Base-by-base conservation (phyloP, 768 basidiomycete species). In the Russula olivacea region DNA sequence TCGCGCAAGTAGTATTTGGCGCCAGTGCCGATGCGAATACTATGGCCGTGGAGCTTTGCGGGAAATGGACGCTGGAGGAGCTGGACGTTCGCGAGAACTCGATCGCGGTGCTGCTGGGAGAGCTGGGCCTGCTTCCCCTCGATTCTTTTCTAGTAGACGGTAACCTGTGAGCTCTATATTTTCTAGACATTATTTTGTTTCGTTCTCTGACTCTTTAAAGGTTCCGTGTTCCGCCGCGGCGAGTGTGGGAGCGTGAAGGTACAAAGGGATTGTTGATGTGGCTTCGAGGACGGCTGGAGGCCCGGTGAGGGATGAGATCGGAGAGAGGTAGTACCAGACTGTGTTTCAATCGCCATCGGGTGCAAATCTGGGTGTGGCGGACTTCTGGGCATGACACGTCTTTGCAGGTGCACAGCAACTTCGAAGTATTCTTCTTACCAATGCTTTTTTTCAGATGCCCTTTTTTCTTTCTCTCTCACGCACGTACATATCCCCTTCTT, bases 71-170 rank as follows among this genome's bases (percentile, higher is more conserved):
- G 69, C 76, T 93, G 48, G 90, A 93, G 69, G 91, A 93, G 70
- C 72, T 93, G 32, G 91, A 93, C 74, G 66, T 93, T 69, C 75
- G 91, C 66, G 89, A 93, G 69, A 93, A 93, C 66, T 88, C 89
- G 69, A 83, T 93, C 59, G 79, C 79, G 7, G 85, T 81, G 72
- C 72, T 93, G 36, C 85, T 84, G 0, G 74, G 88, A 8, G 84
- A 87, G 70, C 73, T 93, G 52, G 91, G 91, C 30, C 71, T 91
- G 61, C 71, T 93, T 57, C 87, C 90, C 17, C 72, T 93, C 68
- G 91, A 93, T 55, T 85, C 91, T 9, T 84, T 93, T 62, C 73
- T 91, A 68, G 91, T 93, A 40, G 91, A 93, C 69, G 90, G 91
- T 19, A 93, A 93, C 74, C 75, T 79, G 89, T 91, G 71, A 78